Base-by-base conservation (phyloP, 805 yeast species). In the Starmerella riodocensis region DNA sequence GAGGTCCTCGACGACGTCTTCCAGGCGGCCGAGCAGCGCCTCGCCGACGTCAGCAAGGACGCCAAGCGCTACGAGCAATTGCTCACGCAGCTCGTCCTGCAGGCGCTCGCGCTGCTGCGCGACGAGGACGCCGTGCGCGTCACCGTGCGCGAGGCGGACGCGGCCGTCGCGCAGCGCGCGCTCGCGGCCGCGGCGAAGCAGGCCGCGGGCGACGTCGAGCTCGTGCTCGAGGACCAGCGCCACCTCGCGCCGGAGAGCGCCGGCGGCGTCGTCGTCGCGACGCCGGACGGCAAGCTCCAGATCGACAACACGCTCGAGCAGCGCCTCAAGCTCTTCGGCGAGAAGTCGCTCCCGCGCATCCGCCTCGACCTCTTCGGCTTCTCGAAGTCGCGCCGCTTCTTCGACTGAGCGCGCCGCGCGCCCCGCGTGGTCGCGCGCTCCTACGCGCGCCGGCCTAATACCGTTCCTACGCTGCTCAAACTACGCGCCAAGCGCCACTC, bases 301-400 rank as follows among this genome's bases (percentile, higher is more conserved):
- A 83, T 91, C 41, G 70, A 82, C 64, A 91, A 91, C 67, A 86
- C 98, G 34, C 71, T 91, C 55, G 95, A 85, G 55, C 96, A 86
- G 68, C 82, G 99, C 65, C 74, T 91, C 56, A 72, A 77, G 54
- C 64, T 91, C 46, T 70, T 91, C 53, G 71, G 80, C 28, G 80
- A 81, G 58, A 82, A 76, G 54, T 80, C 94, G 6, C 73, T 91
- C 51, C 99, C 99, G 35, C 93, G 86, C 40, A 76, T 91, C 48
- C 78, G 97, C 65, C 68, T 81, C 47, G 93, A 86, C 56, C 65
- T 88, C 57, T 91, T 85, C 40, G 63, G 63, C 2, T 54, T 81
- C 41, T 78, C 94, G 14, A 62, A 71, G 41, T 64, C 88, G 40
- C 82, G 97, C 72, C 83, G 82, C 69, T 88, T 82, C 71, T 84